These are phyloP conservation scores for Heterobasidion occidentale DNA, from an alignment of 1,284 basidiomycete genomes.

Conservation along the genomic window DNA sequence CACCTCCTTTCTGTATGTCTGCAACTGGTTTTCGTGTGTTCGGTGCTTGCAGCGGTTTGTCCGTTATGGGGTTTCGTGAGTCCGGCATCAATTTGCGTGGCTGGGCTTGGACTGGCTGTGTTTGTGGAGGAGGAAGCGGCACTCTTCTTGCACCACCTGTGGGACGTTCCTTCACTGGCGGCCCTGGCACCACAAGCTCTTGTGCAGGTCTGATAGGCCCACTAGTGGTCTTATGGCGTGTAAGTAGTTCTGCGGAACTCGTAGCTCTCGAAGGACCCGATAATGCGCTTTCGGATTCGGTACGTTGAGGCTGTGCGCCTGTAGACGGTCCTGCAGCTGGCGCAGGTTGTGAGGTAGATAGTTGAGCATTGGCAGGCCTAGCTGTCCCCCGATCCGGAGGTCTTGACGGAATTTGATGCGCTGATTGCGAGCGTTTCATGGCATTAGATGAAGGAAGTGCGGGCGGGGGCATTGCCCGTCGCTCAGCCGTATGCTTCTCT, in stretches of 20 bases:
- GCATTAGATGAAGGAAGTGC: not conserved
- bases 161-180: constrained; percentile 5
- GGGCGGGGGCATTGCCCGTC: not conserved
- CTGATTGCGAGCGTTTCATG: not conserved
- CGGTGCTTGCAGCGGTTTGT: no score
- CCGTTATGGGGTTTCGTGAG: no score
- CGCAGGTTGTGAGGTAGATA: not conserved
- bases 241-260: not conserved
- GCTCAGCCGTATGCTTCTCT: not conserved
- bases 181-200: not conserved
- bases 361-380: not conserved
- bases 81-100: constrained; percentile 4
- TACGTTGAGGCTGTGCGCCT: not conserved
- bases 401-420: not conserved
- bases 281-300: not conserved
- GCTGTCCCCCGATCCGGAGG: not conserved
- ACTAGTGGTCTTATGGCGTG: not conserved
- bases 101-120: not conserved
- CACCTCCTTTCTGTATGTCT: constrained; percentile 1
- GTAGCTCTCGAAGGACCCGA: not conserved
- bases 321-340: not conserved
- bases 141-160: constrained; percentile 27
- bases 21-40: constrained; percentile 1
- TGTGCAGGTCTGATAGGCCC: not conserved
- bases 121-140: constrained; percentile 17